phyloP scores from a whole-genome alignment of 106 monocot species.

The Gastrodia elata region DNA sequence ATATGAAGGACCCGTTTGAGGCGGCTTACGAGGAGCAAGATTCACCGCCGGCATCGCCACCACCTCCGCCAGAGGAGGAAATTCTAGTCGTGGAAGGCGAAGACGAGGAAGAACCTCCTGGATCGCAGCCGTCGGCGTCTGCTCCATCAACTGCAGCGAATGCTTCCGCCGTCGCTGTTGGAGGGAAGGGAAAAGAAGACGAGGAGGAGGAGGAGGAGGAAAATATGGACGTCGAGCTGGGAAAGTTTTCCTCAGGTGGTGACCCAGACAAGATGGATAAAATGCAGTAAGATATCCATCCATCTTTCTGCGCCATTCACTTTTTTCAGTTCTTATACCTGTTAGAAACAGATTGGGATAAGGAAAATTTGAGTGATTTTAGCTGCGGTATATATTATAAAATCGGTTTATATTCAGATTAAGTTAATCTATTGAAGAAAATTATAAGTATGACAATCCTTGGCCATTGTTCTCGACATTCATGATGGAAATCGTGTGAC shows the following conservation, averaged over 20 bases:
- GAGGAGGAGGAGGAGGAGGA: slow-evolving; percentile 91
- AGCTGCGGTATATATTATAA: too few species aligned
- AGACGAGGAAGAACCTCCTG: slow-evolving; percentile 31
- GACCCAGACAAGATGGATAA: slow-evolving; percentile 82
- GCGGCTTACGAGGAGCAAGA: slow-evolving; percentile 72
- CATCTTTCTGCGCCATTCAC: background rate
- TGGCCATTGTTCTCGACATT: too few species aligned
- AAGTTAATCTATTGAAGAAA: too few species aligned
- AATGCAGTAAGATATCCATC: slow-evolving; percentile 55
- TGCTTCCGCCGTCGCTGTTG: slow-evolving; percentile 6
- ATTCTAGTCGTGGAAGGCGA: slow-evolving; percentile 12
- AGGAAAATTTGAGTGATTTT: too few species aligned
- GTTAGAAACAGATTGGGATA: too few species aligned
- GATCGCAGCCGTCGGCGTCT: slow-evolving; percentile 6
- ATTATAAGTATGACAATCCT: too few species aligned
- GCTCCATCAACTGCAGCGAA: slow-evolving; percentile 6
- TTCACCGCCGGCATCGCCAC: slow-evolving; percentile 76
- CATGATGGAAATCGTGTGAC: too few species aligned
- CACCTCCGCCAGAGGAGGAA: slow-evolving; percentile 36
- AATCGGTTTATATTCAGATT: too few species aligned
- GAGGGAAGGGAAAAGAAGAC: slow-evolving; percentile 43
- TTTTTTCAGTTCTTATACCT: background rate
- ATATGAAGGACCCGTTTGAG: slow-evolving; percentile 94
- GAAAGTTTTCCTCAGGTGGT: slow-evolving; percentile 42
- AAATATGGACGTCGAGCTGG: slow-evolving; percentile 73